Evolutionary conservation across 306 rosid species (phyloP).

Genomic region (Medicago ruthenica): DNA sequence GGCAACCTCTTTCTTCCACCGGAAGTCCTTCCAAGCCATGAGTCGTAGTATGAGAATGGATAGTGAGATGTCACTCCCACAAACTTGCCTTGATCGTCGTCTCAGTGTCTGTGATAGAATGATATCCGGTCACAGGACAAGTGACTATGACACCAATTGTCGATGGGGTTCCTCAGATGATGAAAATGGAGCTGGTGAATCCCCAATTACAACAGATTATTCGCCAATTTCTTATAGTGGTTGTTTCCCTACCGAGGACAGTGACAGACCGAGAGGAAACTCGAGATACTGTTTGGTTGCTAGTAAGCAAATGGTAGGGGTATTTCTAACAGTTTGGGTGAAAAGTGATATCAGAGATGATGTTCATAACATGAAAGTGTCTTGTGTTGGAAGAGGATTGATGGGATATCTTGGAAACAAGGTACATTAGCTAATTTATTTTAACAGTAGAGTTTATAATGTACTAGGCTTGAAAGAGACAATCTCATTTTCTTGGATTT

Average conservation of each 20-base stretch:
- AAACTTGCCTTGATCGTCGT: slow-evolving; percentile 77
- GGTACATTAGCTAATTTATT: slow-evolving; percentile 55
- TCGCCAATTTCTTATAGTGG: slow-evolving; percentile 69
- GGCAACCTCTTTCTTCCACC: slow-evolving; percentile 80
- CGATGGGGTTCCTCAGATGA: slow-evolving; percentile 92
- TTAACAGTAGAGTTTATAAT: slow-evolving; percentile 22
- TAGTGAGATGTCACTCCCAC: slow-evolving; percentile 68
- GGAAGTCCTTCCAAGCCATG: slow-evolving; percentile 91
- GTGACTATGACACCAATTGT: slow-evolving; percentile 80
- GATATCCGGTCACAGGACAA: slow-evolving; percentile 69
- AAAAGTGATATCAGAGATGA: slow-evolving; percentile 77
- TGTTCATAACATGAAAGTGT: slow-evolving; percentile 84
- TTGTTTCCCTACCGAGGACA: slow-evolving; percentile 70
- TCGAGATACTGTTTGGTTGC: slow-evolving; percentile 91
- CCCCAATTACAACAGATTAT: slow-evolving; percentile 64
- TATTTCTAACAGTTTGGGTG: slow-evolving; percentile 91
- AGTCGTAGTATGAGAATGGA: slow-evolving; percentile 97
- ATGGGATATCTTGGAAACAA: slow-evolving; percentile 99
- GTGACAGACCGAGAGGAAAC: slow-evolving; percentile 69
- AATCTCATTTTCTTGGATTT: slow-evolving; percentile 51
- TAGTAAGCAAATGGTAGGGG: slow-evolving; percentile 99
- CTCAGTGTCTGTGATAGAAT: slow-evolving; percentile 85
- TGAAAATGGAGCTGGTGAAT: slow-evolving; percentile 66
- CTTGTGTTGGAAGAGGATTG: slow-evolving; percentile 97
- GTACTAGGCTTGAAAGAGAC: background rate